A percentile compares a stretch with the other conserved stretches of the same genome.
Conservation (phyloP, 176 grass and related monocot genomes). For the Rhipidocladum racemiflorum region DNA sequence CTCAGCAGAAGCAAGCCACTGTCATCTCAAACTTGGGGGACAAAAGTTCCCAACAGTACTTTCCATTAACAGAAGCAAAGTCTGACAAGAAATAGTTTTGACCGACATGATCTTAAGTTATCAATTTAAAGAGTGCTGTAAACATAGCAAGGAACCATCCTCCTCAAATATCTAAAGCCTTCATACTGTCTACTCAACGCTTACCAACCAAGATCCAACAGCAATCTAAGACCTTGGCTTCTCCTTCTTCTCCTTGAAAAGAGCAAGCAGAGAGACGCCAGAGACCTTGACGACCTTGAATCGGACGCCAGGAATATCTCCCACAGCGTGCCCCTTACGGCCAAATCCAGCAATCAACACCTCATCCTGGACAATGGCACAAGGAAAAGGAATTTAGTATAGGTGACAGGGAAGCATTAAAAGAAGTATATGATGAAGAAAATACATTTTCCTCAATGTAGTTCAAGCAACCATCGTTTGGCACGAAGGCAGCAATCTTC, state of each 20-base stretch:
- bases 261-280: conserved; percentile 64
- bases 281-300: conserved; percentile 83
- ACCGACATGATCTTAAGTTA: conserved; percentile 35
- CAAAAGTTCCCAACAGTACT: conserved; percentile 9
- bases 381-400: background rate
- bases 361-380: conserved; percentile 40
- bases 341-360: conserved; percentile 71
- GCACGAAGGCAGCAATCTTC: conserved; percentile 70
- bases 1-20: background rate
- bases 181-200: conserved; percentile 20
- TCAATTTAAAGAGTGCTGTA: conserved; percentile 27
- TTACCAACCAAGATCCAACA: background rate
- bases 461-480: conserved; percentile 76
- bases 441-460: conserved; percentile 59
- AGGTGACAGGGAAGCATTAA: background rate
- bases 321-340: conserved; percentile 61
- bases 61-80: conserved; percentile 17
- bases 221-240: conserved; percentile 59
- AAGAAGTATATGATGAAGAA: background rate
- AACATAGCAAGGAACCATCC: conserved; percentile 40
- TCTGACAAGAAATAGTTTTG: conserved; percentile 22
- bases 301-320: conserved; percentile 71
- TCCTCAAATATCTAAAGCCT: conserved; percentile 22
- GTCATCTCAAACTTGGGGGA: background rate
- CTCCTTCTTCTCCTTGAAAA: conserved; percentile 72